These are phyloP conservation scores for Syncephalastrum sp. DNA, from an alignment of 371 early-diverging fungal genomes.

Conservation along the genomic window DNA sequence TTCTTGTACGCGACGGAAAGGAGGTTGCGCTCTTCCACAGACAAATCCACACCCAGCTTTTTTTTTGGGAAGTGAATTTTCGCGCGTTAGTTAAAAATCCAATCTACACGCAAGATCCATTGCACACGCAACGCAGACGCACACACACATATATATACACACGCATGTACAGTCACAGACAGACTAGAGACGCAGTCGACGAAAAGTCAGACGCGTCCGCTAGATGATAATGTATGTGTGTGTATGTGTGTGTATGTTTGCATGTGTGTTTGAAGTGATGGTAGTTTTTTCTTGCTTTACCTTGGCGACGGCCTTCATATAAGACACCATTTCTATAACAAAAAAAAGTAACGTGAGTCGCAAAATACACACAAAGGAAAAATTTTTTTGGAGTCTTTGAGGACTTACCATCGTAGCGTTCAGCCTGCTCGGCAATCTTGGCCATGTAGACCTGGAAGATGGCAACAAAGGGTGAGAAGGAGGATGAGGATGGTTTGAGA, in stretches of 20 bases:
- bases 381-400: slow-evolving; percentile 1
- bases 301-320: slow-evolving; percentile 86
- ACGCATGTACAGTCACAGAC: background rate
- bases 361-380: slow-evolving; percentile 8
- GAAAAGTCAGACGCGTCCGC: background rate
- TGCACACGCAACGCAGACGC: background rate
- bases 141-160: slow-evolving; percentile 1
- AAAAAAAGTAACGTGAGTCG: slow-evolving; percentile 4
- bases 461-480: background rate
- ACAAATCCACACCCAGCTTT: slow-evolving; percentile 69
- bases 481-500: slow-evolving; percentile 2
- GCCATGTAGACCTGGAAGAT: slow-evolving; percentile 72
- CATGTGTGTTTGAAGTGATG: background rate
- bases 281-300: slow-evolving; percentile 19
- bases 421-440: slow-evolving; percentile 98
- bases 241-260: background rate
- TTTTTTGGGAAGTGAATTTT: background rate
- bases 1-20: slow-evolving; percentile 99
- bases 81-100: too few species aligned
- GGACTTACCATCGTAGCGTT: slow-evolving; percentile 95
- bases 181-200: slow-evolving; percentile 1
- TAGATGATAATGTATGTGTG: too few species aligned
- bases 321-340: slow-evolving; percentile 87
- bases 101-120: slow-evolving; percentile 1
- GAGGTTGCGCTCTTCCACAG: slow-evolving; percentile 97